Conservation (phyloP, 352 stramenopile species). For the Ochromonadaceae sp. region DNA sequence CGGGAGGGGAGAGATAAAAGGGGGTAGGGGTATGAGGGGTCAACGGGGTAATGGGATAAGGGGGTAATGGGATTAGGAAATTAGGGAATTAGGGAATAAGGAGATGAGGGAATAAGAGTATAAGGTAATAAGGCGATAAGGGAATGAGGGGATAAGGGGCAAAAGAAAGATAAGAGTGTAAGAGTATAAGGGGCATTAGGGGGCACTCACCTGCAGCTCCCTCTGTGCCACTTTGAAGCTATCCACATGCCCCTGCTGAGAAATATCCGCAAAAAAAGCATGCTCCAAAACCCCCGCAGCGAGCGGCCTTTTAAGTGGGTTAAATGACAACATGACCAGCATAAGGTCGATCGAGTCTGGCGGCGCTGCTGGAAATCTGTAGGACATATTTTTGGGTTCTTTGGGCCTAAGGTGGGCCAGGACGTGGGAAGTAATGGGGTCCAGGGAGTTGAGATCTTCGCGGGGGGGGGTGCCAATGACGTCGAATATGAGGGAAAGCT, state of each 20-base stretch:
- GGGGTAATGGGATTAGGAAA: no score
- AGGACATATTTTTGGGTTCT: constrained; percentile 17
- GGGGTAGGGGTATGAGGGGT: no score
- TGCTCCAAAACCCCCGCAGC: constrained; percentile 70
- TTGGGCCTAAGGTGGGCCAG: constrained; percentile 19
- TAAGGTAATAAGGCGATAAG: no score
- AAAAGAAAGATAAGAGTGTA: no score
- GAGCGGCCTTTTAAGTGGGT: constrained; percentile 75
- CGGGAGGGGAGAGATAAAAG: no score
- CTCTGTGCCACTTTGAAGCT: no score
- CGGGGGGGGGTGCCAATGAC: constrained; percentile 78
- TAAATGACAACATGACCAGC: constrained; percentile 73
- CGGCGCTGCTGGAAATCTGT: constrained; percentile 47
- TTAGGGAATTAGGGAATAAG: no score
- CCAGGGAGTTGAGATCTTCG: constrained; percentile 46
- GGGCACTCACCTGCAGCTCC: no score
- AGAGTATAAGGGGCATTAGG: no score
- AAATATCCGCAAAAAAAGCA: constrained; percentile 46
- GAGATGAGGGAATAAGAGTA: no score
- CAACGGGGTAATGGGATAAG: no score
- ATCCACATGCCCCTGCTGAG: background rate
- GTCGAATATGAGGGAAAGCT: constrained; percentile 88
- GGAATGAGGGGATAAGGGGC: no score
- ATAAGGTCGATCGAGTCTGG: constrained; percentile 64
- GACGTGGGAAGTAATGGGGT: constrained; percentile 2